phyloP scores from a whole-genome alignment of 2,329 filamentous ascomycete genomes.

The Botrytis paeoniae region DNA sequence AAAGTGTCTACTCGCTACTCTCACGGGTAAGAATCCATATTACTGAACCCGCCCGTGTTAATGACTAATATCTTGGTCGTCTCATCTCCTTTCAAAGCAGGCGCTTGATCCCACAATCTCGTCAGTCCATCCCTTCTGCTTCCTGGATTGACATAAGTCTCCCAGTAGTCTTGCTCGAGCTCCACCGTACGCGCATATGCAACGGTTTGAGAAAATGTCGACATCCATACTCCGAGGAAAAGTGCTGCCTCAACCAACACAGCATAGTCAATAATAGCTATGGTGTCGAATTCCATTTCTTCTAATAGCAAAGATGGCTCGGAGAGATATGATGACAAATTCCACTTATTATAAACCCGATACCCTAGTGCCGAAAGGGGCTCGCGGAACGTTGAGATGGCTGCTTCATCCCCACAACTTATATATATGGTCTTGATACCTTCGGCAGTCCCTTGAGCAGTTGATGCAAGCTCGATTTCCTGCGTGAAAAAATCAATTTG shows the following conservation, averaged over 20 bases:
- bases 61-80: conserved; percentile 30
- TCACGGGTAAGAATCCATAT: conserved; percentile 30
- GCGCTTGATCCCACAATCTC: conserved; percentile 7
- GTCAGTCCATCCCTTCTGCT: conserved; percentile 20
- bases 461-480: conserved; percentile 23
- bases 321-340: conserved; percentile 5
- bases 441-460: background rate
- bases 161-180: conserved; percentile 25
- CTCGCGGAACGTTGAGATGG: conserved; percentile 24
- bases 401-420: conserved; percentile 28
- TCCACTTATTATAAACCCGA: conserved; percentile 27
- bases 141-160: conserved; percentile 25
- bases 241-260: conserved; percentile 25
- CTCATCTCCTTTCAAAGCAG: conserved; percentile 26
- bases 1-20: background rate
- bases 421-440: conserved; percentile 26
- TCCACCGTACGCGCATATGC: conserved; percentile 28
- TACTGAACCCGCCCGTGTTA: conserved; percentile 23
- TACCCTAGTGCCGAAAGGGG: conserved; percentile 24
- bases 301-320: conserved; percentile 12
- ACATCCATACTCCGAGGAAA: conserved; percentile 29
- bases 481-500: conserved; percentile 27
- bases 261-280: conserved; percentile 30
- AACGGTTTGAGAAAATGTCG: conserved; percentile 28
- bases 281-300: conserved; percentile 25